Evolutionary conservation across 228 moss, liverwort and hornwort species (phyloP), one percentile per base, ranked within the genome.

Genomic region (Sphagnum fallax): DNA sequence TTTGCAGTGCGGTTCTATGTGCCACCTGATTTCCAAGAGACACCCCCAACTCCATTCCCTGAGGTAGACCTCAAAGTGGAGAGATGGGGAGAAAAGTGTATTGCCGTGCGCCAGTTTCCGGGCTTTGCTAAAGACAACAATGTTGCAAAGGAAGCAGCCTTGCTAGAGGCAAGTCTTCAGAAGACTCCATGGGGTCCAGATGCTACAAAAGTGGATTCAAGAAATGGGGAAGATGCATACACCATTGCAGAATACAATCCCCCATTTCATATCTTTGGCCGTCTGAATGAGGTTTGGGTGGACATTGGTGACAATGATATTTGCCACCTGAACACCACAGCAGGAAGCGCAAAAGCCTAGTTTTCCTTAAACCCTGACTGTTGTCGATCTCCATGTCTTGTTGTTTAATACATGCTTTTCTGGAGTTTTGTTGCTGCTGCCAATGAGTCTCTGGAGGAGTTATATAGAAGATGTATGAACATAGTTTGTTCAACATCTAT

Each of bases 211-310:
- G 50, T 66, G 6, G 83, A 83, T 68, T 77, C 88, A 49, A 68
- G 87, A 11, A 72, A 75, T 1, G 92, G 91, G 0, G 60, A 76
- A 73, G 98, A 98, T 75, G 90, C 98, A 0, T 98, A 98, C 72
- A 87, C 88, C 8, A 80, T 98, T 73, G 98, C 98, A 12, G 94
- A 98, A 81, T 98, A 81, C 69, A 82, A 77, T 73, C 76, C 84
- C 73, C 98, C 98, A 1, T 86, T 98, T 61, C 67, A 91, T 61
- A 85, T 98, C 53, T 70, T 87, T 51, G 82, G 87, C 50, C 91
- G 98, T 32, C 61, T 82, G 16, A 98, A 98, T n/a, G 98, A 98
- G 73, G 92, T 94, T 0, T 98, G 98, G 98, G 98, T 98, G 13
- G 90, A 77, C 76, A 81, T 94, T 53, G 63, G 77, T 5, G 78